Evolutionary conservation across 2,329 filamentous ascomycete species (phyloP).

Genomic region (Phialocephala subalpina): DNA sequence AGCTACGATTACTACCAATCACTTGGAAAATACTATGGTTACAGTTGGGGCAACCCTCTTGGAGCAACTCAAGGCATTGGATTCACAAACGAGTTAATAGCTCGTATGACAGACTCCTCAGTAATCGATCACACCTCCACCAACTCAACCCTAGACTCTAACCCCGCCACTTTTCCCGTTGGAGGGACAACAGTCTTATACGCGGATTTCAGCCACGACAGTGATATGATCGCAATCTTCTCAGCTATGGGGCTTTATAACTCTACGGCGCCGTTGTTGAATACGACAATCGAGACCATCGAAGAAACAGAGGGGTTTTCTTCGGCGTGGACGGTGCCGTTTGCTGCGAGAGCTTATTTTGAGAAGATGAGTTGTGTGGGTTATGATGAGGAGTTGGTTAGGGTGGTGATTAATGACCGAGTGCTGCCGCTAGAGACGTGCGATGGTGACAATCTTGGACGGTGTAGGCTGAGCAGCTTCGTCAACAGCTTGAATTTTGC

Average conservation of each 20-base stretch:
- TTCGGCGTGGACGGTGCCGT: slow-evolving; percentile 82
- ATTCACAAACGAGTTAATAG: slow-evolving; percentile 86
- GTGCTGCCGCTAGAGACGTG: slow-evolving; percentile 78
- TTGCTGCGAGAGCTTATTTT: slow-evolving; percentile 82
- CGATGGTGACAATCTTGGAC: slow-evolving; percentile 71
- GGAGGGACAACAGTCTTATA: slow-evolving; percentile 67
- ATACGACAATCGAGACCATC: slow-evolving; percentile 57
- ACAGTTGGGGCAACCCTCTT: slow-evolving; percentile 77
- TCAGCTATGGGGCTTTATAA: slow-evolving; percentile 83
- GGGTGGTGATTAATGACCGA: slow-evolving; percentile 84
- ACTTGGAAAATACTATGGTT: slow-evolving; percentile 86
- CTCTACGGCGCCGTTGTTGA: slow-evolving; percentile 61
- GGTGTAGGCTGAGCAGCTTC: slow-evolving; percentile 75
- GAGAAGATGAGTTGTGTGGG: slow-evolving; percentile 80
- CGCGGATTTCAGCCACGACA: slow-evolving; percentile 93
- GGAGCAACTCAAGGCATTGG: slow-evolving; percentile 88
- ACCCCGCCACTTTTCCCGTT: slow-evolving; percentile 76
- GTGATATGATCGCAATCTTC: slow-evolving; percentile 81
- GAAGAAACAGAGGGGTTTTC: slow-evolving; percentile 71
- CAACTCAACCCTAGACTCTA: slow-evolving; percentile 78
- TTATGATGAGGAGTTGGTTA: slow-evolving; percentile 73
- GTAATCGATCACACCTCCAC: slow-evolving; percentile 79
- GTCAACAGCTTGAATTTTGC: slow-evolving; percentile 81
- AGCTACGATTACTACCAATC: slow-evolving; percentile 83
- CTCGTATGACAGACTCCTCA: slow-evolving; percentile 73